Conservation (phyloP, 1,284 basidiomycete species). For the Apiotrichum domesticum region DNA sequence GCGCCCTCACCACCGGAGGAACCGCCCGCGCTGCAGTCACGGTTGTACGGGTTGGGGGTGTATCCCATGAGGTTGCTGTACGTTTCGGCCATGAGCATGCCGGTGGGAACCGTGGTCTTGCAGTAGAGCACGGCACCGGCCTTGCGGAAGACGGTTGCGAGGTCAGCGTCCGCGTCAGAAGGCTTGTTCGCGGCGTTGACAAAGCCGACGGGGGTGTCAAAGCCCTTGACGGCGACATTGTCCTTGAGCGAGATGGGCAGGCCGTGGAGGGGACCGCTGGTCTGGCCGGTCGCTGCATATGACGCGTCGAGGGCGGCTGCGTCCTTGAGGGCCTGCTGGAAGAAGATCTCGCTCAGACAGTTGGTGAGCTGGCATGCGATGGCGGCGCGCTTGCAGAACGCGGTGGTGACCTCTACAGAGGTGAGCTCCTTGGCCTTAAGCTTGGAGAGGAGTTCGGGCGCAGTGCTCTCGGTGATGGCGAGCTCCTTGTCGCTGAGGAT, state of each 20-base stretch:
- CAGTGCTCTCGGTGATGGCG: slow-evolving; percentile 48
- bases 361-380: slow-evolving; percentile 64
- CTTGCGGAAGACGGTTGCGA: slow-evolving; percentile 19
- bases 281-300: slow-evolving; percentile 35
- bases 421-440: slow-evolving; percentile 23
- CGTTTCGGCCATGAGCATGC: slow-evolving; percentile 24
- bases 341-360: slow-evolving; percentile 45
- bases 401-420: slow-evolving; percentile 12
- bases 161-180: slow-evolving; percentile 4
- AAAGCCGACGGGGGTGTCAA: slow-evolving; percentile 30
- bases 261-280: slow-evolving; percentile 47
- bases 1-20: slow-evolving; percentile 60
- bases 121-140: slow-evolving; percentile 13
- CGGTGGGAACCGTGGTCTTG: slow-evolving; percentile 15
- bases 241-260: slow-evolving; percentile 46
- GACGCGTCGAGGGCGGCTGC: slow-evolving; percentile 43
- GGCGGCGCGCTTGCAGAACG: slow-evolving; percentile 70
- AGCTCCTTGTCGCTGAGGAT: slow-evolving; percentile 57
- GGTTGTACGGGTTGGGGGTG: slow-evolving; percentile 43
- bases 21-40: slow-evolving; percentile 51
- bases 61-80: slow-evolving; percentile 21
- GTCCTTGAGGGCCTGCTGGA: slow-evolving; percentile 37
- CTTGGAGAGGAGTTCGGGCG: slow-evolving; percentile 5
- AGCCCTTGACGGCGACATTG: slow-evolving; percentile 12
- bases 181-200: not conserved